Conservation (phyloP, 805 yeast genomes). For the Wickerhamiella slavikovae region DNA sequence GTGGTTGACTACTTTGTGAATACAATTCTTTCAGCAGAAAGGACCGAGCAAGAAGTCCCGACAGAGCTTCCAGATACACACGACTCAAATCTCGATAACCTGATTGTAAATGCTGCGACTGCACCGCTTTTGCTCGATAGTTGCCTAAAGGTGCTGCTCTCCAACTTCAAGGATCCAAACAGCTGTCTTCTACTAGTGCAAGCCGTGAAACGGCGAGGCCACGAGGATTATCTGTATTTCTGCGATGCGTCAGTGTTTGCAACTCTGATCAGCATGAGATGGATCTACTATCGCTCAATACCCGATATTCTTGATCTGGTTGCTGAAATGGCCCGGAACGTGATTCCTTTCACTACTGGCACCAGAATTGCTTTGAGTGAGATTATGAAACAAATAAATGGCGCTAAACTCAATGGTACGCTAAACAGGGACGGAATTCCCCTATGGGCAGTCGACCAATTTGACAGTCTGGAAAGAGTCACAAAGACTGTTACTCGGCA, state of each 20-base stretch:
- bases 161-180: slow-evolving; percentile 14
- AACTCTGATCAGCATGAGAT: slow-evolving; percentile 18
- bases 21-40: no score
- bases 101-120: neutral
- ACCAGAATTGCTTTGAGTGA: slow-evolving; percentile 16
- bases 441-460: no score
- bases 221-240: slow-evolving; percentile 20
- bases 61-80: neutral
- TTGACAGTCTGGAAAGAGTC: no score
- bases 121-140: neutral
- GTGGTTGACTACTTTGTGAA: slow-evolving; percentile 11
- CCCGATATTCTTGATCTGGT: slow-evolving; percentile 17
- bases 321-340: slow-evolving; percentile 25
- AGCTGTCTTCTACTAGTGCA: slow-evolving; percentile 21
- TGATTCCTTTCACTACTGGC: slow-evolving; percentile 18
- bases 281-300: slow-evolving; percentile 22
- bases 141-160: slow-evolving; percentile 8
- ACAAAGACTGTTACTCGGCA: no score
- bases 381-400: neutral
- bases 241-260: slow-evolving; percentile 23
- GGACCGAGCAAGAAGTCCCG: no score
- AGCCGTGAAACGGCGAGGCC: slow-evolving; percentile 15
- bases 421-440: no score
- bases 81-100: neutral
- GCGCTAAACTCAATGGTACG: no score